These are phyloP conservation scores for Gigaspora rosea DNA, from an alignment of 192 early-diverging fungal species.

Conservation along the genomic window DNA sequence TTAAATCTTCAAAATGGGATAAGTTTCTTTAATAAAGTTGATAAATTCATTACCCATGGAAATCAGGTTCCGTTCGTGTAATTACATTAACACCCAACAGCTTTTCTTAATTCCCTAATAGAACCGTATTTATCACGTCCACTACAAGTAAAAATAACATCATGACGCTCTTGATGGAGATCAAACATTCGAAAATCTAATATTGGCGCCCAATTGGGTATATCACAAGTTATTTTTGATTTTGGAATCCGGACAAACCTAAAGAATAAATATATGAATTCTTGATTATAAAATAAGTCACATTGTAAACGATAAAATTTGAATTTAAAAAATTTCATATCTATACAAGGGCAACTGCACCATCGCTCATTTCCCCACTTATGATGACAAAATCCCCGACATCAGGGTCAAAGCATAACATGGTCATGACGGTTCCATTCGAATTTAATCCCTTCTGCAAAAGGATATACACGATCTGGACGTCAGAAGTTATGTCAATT, in stretches of 20 bases:
- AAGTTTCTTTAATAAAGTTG: neutral
- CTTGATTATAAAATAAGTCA: neutral
- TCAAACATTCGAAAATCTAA: conserved; percentile 18
- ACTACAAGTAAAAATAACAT: conserved; percentile 22
- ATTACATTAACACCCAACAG: conserved; percentile 9
- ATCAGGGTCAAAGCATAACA: neutral
- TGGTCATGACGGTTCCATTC: neutral
- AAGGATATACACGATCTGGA: neutral
- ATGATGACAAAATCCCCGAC: conserved; percentile 5
- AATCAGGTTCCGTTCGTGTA: neutral
- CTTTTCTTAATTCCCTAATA: conserved; percentile 22
- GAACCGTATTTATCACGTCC: conserved; percentile 1
- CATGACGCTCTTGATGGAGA: conserved; percentile 11
- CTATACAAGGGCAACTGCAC: conserved; percentile 6
- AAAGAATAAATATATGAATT: neutral
- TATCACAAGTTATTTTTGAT: neutral
- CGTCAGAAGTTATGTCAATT: neutral
- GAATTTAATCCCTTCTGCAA: conserved; percentile 1
- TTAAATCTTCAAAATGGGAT: neutral
- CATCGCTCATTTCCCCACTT: conserved; percentile 25
- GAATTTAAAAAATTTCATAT: neutral
- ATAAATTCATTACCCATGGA: neutral
- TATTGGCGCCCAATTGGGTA: conserved; percentile 28
- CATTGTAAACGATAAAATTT: neutral
- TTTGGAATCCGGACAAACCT: neutral